Base-by-base conservation (phyloP, 148 eudicot genomes). In the Amaranthus cruentus region DNA sequence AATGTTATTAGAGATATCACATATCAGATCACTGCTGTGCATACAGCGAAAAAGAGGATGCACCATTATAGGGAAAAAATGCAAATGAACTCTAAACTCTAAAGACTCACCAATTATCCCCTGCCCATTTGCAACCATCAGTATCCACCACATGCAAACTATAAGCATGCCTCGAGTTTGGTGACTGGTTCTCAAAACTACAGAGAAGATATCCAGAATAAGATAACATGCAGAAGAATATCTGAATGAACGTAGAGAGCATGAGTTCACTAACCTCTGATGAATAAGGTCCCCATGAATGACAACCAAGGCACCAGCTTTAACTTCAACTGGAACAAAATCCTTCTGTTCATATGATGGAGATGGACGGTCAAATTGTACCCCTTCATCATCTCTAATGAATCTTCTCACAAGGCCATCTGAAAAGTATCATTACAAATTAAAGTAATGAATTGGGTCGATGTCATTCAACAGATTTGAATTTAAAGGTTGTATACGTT, bases 241-340 rank as follows among this genome's bases (percentile, higher is more conserved):
- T 49, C 12, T 18, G 4, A 21, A 18, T 47, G 43, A 6, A 47
- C 48, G 52, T 38, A 42, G 7, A 28, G 69, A 18, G 13, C 57
- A 65, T 43, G 56, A 66, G 55, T 51, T 54, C 6, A 77, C 79
- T 68, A 15, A 90, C 99, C 99, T 95, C 76, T 95, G 97, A 84
- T 95, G 98, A 81, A 95, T 86, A 79, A 95, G 90, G 85, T 95
- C 89, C 44, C 98, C 98, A 82, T 95, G 97, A 78, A 91, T 85
- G 80, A 95, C 88, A 63, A 95, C 90, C 82, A 95, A 85, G 63
- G 97, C 76, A 69, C 99, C 99, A 63, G 99, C 86, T 90, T 92
- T 90, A 44, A 95, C 97, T 87, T 95, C 97, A 78, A 95, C 70
- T 6, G 97, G 87, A 68, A 92, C 85, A 76, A 95, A 95, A 74